Percentiles rank a stretch among this genome's conserved stretches.
Evolutionary conservation across 345 rosid species (phyloP).

Genomic region (Heritiera fomes): DNA sequence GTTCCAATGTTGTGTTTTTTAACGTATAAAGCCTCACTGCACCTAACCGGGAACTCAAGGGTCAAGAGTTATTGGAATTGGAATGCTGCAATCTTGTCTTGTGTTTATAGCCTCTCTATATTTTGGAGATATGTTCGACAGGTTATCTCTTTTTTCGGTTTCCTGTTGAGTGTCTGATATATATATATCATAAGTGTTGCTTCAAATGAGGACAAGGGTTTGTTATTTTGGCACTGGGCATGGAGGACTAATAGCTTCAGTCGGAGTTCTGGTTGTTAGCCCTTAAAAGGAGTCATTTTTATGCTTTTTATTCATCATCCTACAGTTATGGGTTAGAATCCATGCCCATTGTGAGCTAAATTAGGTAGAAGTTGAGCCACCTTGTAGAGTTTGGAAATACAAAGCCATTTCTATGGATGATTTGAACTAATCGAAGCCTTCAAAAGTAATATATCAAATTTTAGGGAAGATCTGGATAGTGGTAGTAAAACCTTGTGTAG

Average conservation of each 20-base stretch:
- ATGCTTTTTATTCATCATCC: neutral
- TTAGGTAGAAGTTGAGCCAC: neutral
- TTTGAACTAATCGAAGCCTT: neutral
- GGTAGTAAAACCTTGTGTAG: neutral
- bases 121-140: neutral
- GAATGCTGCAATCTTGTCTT: neutral
- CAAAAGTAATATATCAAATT: neutral
- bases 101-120: neutral
- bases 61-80: no score
- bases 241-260: neutral
- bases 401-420: neutral
- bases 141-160: neutral
- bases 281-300: neutral
- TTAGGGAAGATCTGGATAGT: neutral
- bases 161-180: neutral
- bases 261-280: neutral
- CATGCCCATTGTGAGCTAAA: neutral
- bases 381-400: constrained; percentile 1
- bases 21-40: neutral
- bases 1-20: neutral
- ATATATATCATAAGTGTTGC: neutral
- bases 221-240: neutral
- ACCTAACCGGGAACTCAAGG: neutral
- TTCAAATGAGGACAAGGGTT: neutral
- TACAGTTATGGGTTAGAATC: neutral